Conservation (phyloP, 768 basidiomycete genomes). For the Inosperma sp. region DNA sequence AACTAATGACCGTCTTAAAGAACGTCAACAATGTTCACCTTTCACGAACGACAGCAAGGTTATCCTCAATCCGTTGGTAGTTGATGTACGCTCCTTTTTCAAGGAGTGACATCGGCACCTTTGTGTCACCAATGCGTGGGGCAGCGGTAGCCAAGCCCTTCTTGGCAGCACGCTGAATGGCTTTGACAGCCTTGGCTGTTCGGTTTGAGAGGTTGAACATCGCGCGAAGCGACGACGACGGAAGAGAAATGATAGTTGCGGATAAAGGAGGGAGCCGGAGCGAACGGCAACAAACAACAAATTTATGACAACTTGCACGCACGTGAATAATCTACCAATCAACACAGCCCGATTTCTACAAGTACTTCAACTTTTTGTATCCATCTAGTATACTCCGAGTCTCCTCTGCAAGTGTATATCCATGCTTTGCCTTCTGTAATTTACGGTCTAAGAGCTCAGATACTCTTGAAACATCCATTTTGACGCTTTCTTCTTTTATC, state of each 20-base stretch:
- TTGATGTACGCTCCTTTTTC: conserved; percentile 84
- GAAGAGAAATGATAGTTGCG: conserved; percentile 25
- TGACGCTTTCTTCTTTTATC: not conserved
- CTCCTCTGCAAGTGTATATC: conserved; percentile 17
- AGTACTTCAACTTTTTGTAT: conserved; percentile 13
- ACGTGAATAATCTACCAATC: conserved; percentile 44
- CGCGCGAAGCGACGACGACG: conserved; percentile 37
- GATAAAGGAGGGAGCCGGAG: conserved; percentile 34
- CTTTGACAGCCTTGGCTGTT: conserved; percentile 50
- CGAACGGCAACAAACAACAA: conserved; percentile 24
- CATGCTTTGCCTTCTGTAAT: conserved; percentile 15
- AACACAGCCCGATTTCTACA: too few relatives aligned
- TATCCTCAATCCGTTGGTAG: conserved; percentile 98
- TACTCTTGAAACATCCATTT: not conserved
- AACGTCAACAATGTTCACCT: conserved; percentile 50
- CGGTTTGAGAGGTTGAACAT: conserved; percentile 55
- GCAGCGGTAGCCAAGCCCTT: conserved; percentile 75
- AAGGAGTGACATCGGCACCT: conserved; percentile 83
- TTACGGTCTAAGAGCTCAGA: conserved; percentile 18
- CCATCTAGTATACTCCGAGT: conserved; percentile 14
- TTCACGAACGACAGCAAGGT: conserved; percentile 80
- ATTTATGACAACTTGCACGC: conserved; percentile 34
- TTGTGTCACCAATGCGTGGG: conserved; percentile 80
- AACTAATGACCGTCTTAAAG: conserved; percentile 5
- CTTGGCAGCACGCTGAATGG: conserved; percentile 48